phyloP scores from a whole-genome alignment of 164 flowering plant species.

The Magnolia sinica region DNA sequence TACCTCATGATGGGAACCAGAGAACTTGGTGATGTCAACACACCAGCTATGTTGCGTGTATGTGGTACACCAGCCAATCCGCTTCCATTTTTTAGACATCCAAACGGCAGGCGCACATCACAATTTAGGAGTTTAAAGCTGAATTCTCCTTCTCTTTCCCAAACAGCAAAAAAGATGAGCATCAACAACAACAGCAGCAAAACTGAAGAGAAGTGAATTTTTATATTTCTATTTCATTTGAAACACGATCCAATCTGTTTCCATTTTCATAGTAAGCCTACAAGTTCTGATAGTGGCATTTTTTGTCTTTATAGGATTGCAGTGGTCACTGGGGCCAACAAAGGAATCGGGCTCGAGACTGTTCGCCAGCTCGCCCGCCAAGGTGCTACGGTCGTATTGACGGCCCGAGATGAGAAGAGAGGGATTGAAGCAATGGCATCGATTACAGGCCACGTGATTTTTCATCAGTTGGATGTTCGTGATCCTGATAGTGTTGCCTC shows the following conservation, averaged over 20 bases:
- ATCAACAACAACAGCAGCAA: neutral
- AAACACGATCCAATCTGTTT: neutral
- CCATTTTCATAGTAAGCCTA: neutral
- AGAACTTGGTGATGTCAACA: too few relatives aligned
- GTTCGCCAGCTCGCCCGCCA: conserved; percentile 45
- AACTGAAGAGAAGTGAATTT: neutral
- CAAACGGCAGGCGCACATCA: too few relatives aligned
- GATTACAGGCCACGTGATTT: conserved; percentile 41
- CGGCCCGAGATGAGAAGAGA: conserved; percentile 52
- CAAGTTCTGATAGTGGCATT: neutral
- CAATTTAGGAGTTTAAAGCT: too few relatives aligned
- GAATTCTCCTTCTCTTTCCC: too few relatives aligned
- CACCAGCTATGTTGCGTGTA: too few relatives aligned
- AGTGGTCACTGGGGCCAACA: conserved; percentile 68
- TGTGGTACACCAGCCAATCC: too few relatives aligned
- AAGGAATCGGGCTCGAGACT: conserved; percentile 60
- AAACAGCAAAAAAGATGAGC: neutral
- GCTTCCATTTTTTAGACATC: too few relatives aligned
- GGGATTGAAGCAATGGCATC: conserved; percentile 42
- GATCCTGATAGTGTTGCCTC: conserved; percentile 39
- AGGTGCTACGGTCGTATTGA: conserved; percentile 46
- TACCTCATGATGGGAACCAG: too few relatives aligned
- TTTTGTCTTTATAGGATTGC: conserved; percentile 27
- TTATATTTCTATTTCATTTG: too few relatives aligned
- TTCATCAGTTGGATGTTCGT: conserved; percentile 62